phyloP scores from a whole-genome alignment of 2,329 filamentous ascomycete genomes.

The Cladophialophora immunda region DNA sequence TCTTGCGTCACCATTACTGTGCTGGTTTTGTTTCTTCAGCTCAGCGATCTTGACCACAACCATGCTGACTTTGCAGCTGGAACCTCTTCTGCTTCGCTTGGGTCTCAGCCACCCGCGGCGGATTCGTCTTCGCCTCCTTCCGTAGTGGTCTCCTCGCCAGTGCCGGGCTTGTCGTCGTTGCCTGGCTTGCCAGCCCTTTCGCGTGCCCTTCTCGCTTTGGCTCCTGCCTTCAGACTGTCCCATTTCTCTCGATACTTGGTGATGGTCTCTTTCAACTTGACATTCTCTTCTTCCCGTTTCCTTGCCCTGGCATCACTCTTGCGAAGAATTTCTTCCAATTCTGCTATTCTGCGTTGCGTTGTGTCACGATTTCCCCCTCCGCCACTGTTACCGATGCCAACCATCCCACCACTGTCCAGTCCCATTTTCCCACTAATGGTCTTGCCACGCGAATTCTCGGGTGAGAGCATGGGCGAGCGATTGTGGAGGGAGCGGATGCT shows the following conservation, averaged over 20 bases:
- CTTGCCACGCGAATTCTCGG: conserved; percentile 41
- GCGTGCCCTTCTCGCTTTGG: conserved; percentile 56
- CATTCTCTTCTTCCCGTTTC: conserved; percentile 68
- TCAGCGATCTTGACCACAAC: background rate
- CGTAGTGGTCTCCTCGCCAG: conserved; percentile 8
- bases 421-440: conserved; percentile 16
- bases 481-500: conserved; percentile 67
- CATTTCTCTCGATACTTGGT: conserved; percentile 69
- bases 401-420: conserved; percentile 14
- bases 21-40: background rate
- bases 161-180: conserved; percentile 12
- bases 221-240: conserved; percentile 74
- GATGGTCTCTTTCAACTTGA: conserved; percentile 65
- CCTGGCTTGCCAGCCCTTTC: conserved; percentile 23
- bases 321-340: conserved; percentile 73
- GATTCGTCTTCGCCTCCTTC: conserved; percentile 14
- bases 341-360: conserved; percentile 62
- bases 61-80: background rate
- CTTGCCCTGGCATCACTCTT: conserved; percentile 68
- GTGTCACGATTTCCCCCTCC: conserved; percentile 55
- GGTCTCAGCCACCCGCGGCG: background rate
- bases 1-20: background rate
- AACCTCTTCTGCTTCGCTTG: background rate
- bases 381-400: conserved; percentile 6
- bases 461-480: conserved; percentile 40